A percentile compares a stretch with the other conserved stretches of the same genome.
These are phyloP conservation scores for Holtermanniella nyarrowii DNA, from an alignment of 768 basidiomycete species.

Conservation along the genomic window DNA sequence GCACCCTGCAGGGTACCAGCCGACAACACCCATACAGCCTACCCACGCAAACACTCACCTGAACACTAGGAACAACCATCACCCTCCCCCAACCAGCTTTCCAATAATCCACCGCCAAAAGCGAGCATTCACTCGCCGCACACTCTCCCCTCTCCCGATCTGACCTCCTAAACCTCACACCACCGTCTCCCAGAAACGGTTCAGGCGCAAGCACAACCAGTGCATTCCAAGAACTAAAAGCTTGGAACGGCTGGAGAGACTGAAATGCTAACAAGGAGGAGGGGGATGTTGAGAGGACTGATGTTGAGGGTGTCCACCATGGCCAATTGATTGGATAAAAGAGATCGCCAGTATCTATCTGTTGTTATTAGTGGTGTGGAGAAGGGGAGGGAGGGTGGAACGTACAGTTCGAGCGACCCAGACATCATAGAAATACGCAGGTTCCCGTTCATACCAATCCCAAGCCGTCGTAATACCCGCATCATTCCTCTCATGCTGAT, in stretches of 20 bases:
- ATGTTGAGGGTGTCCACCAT: conserved; percentile 34
- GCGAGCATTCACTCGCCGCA: conserved; percentile 31
- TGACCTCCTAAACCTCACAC: conserved; percentile 34
- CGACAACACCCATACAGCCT: not conserved
- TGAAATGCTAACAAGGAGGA: conserved; percentile 12
- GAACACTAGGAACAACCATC: conserved; percentile 37
- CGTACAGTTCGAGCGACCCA: conserved; percentile 39
- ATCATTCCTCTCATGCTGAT: conserved; percentile 27
- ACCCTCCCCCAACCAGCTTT: conserved; percentile 31
- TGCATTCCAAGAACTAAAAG: conserved; percentile 39
- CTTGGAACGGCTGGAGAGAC: conserved; percentile 32
- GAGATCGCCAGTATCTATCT: conserved; percentile 33
- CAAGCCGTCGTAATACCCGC: conserved; percentile 34
- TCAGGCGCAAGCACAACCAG: conserved; percentile 31
- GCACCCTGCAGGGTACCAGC: not conserved
- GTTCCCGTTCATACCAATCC: conserved; percentile 36
- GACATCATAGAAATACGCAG: conserved; percentile 39
- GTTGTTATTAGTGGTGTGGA: not conserved
- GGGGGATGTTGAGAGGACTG: conserved; percentile 29
- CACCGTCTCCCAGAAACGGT: conserved; percentile 33
- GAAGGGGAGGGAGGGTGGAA: conserved; percentile 1
- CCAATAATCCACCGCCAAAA: conserved; percentile 35
- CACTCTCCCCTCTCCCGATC: conserved; percentile 28
- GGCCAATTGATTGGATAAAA: conserved; percentile 36
- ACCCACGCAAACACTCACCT: too few relatives aligned